Conservation (phyloP, 176 grass and related monocot species). For the Carex parvula region DNA sequence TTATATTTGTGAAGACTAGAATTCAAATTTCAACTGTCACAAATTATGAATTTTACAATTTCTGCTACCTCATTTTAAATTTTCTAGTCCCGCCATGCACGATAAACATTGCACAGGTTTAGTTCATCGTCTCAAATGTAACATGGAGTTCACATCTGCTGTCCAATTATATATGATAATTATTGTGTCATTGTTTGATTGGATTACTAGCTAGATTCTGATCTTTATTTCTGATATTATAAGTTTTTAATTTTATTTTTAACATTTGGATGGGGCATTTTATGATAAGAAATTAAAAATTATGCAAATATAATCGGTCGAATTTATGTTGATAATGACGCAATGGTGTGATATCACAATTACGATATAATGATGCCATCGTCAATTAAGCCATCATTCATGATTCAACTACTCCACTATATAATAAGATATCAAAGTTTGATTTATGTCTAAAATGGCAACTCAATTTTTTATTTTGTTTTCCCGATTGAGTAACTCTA, state of each 20-base stretch:
- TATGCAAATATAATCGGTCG: not conserved
- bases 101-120: too few relatives aligned
- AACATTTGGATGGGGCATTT: not conserved
- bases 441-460: not conserved
- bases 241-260: not conserved
- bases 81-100: too few relatives aligned
- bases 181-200: not conserved
- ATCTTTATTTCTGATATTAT: not conserved
- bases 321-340: not conserved
- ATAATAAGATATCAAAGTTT: not conserved
- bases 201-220: not conserved
- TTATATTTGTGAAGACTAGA: too few relatives aligned
- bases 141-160: too few relatives aligned
- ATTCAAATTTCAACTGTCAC: too few relatives aligned
- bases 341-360: not conserved
- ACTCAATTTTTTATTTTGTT: too few relatives aligned
- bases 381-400: not conserved
- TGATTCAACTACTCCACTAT: not conserved
- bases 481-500: too few relatives aligned
- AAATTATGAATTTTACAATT: too few relatives aligned
- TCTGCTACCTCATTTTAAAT: too few relatives aligned
- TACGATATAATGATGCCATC: not conserved
- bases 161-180: too few relatives aligned
- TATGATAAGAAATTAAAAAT: not conserved
- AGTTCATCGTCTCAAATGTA: too few relatives aligned